Evolutionary conservation across 2,329 filamentous ascomycete species (phyloP).

Genomic region (Trichoderma cornu-damae): DNA sequence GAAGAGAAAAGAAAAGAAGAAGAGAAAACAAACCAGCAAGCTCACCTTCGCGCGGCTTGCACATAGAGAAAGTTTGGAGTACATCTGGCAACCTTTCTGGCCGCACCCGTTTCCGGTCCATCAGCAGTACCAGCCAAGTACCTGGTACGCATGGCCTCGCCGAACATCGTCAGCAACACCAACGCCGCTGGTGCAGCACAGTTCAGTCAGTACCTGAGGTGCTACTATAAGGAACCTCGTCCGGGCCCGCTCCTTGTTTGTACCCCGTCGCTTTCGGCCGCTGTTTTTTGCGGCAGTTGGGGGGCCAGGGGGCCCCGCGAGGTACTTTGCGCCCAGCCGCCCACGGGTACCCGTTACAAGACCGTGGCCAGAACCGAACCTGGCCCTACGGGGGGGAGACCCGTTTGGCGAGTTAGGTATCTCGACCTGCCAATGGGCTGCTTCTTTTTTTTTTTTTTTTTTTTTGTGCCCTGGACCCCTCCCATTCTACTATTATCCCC

Average conservation of each 20-base stretch:
- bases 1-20: too few relatives aligned
- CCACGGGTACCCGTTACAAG: background rate
- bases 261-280: slow-evolving; percentile 4
- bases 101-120: background rate
- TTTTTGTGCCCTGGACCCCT: slow-evolving; percentile 10
- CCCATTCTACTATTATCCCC: background rate
- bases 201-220: too few relatives aligned
- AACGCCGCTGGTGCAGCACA: background rate
- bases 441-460: slow-evolving; percentile 4
- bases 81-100: background rate
- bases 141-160: slow-evolving; percentile 7
- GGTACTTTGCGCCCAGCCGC: slow-evolving; percentile 6
- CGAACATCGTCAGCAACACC: slow-evolving; percentile 15
- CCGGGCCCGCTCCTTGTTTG: background rate
- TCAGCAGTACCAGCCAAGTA: slow-evolving; percentile 3
- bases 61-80: background rate
- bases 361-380: slow-evolving; percentile 1
- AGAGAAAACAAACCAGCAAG: too few relatives aligned
- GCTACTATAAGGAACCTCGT: too few relatives aligned
- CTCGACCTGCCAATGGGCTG: slow-evolving; percentile 13
- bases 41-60: too few relatives aligned
- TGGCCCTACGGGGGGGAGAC: slow-evolving; percentile 14
- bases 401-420: slow-evolving; percentile 13
- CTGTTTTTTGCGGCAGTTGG: background rate
- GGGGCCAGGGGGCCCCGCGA: background rate